phyloP scores from a whole-genome alignment of 352 stramenopile genomes.

The Globisporangium abappressorium region DNA sequence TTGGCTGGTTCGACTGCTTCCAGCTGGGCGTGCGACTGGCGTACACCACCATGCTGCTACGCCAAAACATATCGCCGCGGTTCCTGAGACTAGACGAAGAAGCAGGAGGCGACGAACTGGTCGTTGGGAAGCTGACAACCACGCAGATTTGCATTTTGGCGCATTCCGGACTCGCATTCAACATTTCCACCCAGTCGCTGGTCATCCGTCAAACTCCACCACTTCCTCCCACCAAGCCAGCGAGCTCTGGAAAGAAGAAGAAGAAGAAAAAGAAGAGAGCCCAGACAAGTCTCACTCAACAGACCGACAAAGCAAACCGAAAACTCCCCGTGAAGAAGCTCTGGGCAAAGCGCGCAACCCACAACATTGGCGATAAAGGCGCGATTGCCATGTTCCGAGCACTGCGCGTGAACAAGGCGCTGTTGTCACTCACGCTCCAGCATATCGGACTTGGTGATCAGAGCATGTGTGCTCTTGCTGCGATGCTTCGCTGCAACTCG shows the following conservation, averaged over 20 bases:
- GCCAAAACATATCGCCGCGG: conserved; percentile 44
- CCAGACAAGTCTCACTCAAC: neutral
- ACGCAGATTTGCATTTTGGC: conserved; percentile 32
- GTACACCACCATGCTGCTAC: conserved; percentile 47
- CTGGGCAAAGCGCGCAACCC: conserved; percentile 2
- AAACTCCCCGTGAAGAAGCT: neutral
- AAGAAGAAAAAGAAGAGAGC: conserved; percentile 10
- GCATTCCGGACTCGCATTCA: conserved; percentile 36
- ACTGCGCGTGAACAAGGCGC: conserved; percentile 42
- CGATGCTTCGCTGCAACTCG: conserved; percentile 53
- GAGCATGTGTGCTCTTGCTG: conserved; percentile 52
- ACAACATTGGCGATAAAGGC: conserved; percentile 23
- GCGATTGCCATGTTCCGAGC: conserved; percentile 52
- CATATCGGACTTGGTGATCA: conserved; percentile 46
- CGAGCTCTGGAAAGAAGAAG: conserved; percentile 8
- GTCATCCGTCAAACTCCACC: conserved; percentile 25
- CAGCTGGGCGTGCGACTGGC: conserved; percentile 46
- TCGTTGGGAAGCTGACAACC: conserved; percentile 20
- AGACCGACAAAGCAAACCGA: neutral
- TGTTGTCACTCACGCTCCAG: conserved; percentile 52
- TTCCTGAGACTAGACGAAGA: conserved; percentile 35
- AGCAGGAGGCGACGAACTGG: conserved; percentile 9
- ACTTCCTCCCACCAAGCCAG: conserved; percentile 9
- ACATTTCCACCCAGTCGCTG: conserved; percentile 32
- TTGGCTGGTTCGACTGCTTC: conserved; percentile 50